Percentiles rank a stretch among this genome's conserved stretches.
phyloP scores from a whole-genome alignment of 257 asterid genomes.

The Nicotiana attenuata region DNA sequence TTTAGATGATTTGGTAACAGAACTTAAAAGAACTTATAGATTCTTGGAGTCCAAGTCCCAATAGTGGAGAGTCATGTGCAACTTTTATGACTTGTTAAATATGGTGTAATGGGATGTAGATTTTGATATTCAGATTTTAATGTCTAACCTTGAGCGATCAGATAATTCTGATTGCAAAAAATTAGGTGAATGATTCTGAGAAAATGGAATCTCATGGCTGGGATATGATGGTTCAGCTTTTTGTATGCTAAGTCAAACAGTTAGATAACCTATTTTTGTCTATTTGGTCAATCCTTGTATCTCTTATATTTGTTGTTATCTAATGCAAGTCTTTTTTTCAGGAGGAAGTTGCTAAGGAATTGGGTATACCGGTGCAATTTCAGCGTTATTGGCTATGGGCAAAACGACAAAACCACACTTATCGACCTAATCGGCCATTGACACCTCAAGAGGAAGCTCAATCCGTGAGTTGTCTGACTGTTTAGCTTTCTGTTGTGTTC shows the following conservation, averaged over 20 bases:
- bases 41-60: neutral
- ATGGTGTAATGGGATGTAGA: slow-evolving; percentile 1
- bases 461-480: slow-evolving; percentile 40
- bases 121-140: neutral
- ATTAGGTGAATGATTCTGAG: slow-evolving; percentile 7
- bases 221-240: slow-evolving; percentile 1
- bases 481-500: slow-evolving; percentile 6
- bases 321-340: slow-evolving; percentile 23
- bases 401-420: slow-evolving; percentile 82
- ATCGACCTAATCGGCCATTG: slow-evolving; percentile 81
- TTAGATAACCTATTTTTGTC: neutral
- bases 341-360: slow-evolving; percentile 86
- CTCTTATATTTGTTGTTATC: neutral
- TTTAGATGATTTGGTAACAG: slow-evolving; percentile 1
- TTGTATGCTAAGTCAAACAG: neutral
- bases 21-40: neutral
- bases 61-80: neutral
- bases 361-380: slow-evolving; percentile 66
- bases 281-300: neutral
- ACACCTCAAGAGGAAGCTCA: slow-evolving; percentile 70
- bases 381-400: slow-evolving; percentile 95
- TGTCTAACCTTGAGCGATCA: neutral
- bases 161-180: slow-evolving; percentile 6
- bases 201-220: neutral
- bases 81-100: neutral